These are phyloP conservation scores for Tetracladium marchalianum DNA, from an alignment of 495 filamentous ascomycete species.

Conservation along the genomic window DNA sequence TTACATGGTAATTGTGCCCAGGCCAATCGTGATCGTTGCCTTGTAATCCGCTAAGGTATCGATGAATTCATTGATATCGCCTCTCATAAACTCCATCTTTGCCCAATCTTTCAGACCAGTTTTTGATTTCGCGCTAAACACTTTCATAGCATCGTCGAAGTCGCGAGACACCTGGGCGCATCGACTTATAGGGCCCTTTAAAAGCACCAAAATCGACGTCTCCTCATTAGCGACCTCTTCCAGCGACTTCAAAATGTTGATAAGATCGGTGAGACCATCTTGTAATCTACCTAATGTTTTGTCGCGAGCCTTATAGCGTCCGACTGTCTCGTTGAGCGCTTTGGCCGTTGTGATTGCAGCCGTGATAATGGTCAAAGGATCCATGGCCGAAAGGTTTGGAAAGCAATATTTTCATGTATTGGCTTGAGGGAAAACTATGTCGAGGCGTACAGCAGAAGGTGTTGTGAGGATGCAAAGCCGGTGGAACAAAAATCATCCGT, in stretches of 20 bases:
- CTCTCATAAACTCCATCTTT: conserved; percentile 23
- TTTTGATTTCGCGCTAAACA: conserved; percentile 23
- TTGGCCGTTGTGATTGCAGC: conserved; percentile 19
- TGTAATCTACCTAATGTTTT: conserved; percentile 14
- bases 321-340: conserved; percentile 19
- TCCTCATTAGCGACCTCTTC: conserved; percentile 8
- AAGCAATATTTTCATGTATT: conserved; percentile 8
- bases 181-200: conserved; percentile 15
- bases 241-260: conserved; percentile 15
- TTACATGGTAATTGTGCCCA: conserved; percentile 22
- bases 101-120: conserved; percentile 18
- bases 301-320: conserved; percentile 20
- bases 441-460: no score
- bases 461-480: no score
- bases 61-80: conserved; percentile 23
- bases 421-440: conserved; percentile 1
- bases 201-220: conserved; percentile 9
- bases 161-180: conserved; percentile 15
- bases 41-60: conserved; percentile 22
- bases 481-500: no score
- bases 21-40: conserved; percentile 20
- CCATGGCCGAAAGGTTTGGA: conserved; percentile 17
- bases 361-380: conserved; percentile 22
- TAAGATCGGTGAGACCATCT: conserved; percentile 13
- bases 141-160: conserved; percentile 17